Percentiles rank a stretch among this genome's conserved stretches.
Evolutionary conservation across 768 basidiomycete genomes (phyloP).

Genomic region (Amanita rubescens): DNA sequence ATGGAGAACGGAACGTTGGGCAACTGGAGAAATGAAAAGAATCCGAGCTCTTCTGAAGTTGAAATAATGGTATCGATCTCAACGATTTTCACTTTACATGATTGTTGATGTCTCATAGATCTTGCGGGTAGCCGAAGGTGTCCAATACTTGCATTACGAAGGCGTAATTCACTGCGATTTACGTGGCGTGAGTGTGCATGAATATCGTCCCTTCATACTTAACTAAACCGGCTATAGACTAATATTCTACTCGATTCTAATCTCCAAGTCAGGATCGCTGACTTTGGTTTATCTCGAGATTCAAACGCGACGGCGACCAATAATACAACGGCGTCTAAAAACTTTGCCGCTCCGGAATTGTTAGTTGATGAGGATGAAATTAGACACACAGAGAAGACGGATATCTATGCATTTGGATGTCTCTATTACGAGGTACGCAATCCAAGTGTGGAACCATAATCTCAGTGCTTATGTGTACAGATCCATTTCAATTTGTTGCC

Average conservation of each 20-base stretch:
- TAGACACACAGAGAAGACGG: background rate
- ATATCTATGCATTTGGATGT: background rate
- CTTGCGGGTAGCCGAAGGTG: background rate
- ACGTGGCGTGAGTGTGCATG: background rate
- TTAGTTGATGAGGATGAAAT: background rate
- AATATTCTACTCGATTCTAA: too few relatives aligned
- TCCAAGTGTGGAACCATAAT: background rate
- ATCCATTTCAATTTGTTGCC: background rate
- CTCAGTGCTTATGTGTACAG: background rate
- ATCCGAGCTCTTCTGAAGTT: background rate
- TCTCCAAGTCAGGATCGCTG: too few relatives aligned
- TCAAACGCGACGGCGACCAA: background rate
- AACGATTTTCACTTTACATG: too few relatives aligned
- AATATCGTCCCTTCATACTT: background rate
- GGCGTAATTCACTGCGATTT: background rate
- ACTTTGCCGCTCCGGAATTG: background rate
- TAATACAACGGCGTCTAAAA: background rate
- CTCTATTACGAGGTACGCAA: background rate
- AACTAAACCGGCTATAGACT: too few relatives aligned
- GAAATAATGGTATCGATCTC: background rate
- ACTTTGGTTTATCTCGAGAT: too few relatives aligned
- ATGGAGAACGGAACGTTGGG: conserved; percentile 2
- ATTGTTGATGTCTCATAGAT: background rate
- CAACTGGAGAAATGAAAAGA: background rate
- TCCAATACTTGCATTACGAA: background rate